These are phyloP conservation scores for Solanum paucissectum DNA, from an alignment of 257 asterid species.

Conservation along the genomic window DNA sequence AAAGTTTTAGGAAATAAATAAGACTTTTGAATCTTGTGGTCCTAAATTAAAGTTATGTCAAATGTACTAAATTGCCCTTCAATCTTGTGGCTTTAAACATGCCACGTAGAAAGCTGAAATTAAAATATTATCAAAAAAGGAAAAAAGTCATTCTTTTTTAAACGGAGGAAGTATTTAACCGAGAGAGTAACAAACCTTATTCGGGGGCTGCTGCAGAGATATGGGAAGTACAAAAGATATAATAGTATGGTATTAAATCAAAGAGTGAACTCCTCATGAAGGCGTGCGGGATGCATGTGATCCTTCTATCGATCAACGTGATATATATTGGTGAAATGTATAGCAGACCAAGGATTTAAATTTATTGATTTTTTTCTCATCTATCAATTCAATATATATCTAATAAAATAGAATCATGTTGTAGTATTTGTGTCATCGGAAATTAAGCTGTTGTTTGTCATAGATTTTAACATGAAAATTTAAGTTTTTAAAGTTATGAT, in stretches of 20 bases:
- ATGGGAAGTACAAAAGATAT: constrained; percentile 29
- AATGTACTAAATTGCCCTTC: no score
- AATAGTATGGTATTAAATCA: constrained; percentile 9
- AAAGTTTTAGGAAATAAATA: no score
- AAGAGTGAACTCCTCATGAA: constrained; percentile 20
- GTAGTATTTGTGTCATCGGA: not conserved
- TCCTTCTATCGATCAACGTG: not conserved
- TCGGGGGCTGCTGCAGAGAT: constrained; percentile 4
- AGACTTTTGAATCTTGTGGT: no score
- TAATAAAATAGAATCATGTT: not conserved
- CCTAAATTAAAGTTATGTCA: no score
- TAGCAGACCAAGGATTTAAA: not conserved
- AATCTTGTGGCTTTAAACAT: no score
- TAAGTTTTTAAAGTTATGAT: no score
- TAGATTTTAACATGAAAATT: no score
- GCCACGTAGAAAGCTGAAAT: no score
- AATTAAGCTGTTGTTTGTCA: not conserved
- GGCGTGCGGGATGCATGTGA: not conserved
- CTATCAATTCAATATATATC: not conserved
- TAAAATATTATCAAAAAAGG: no score
- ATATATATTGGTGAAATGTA: not conserved
- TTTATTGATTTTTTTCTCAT: not conserved
- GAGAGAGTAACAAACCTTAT: not conserved
- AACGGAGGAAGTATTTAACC: no score
- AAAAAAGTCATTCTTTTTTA: no score